phyloP scores from a whole-genome alignment of 306 rosid genomes.

The Prosopis cineraria region DNA sequence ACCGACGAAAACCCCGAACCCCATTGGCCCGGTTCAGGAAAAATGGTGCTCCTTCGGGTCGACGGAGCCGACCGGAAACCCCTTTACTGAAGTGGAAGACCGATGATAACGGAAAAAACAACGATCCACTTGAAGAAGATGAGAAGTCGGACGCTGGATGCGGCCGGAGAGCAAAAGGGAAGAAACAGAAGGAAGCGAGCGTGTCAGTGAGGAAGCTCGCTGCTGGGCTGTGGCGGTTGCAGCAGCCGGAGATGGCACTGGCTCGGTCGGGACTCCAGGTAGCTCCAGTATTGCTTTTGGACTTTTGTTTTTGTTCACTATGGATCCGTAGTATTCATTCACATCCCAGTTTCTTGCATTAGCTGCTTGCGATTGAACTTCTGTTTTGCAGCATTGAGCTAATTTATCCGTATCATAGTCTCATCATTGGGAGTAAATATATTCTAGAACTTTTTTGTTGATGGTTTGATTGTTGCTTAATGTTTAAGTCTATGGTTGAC shows the following conservation, averaged over 20 bases:
- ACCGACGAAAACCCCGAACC: conserved; percentile 41
- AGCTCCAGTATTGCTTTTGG: background rate
- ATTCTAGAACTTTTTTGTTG: conserved; percentile 3
- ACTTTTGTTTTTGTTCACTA: background rate
- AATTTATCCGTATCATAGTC: conserved; percentile 19
- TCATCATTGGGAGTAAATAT: conserved; percentile 21
- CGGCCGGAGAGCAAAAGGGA: conserved; percentile 44
- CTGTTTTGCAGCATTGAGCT: conserved; percentile 34
- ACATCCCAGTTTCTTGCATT: conserved; percentile 28
- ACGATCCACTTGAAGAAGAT: conserved; percentile 43
- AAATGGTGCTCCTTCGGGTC: conserved; percentile 42
- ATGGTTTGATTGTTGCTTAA: conserved; percentile 34
- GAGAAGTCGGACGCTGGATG: conserved; percentile 35
- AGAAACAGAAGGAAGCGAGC: conserved; percentile 39
- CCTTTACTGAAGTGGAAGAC: conserved; percentile 77
- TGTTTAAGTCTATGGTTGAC: conserved; percentile 43
- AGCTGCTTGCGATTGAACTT: conserved; percentile 21
- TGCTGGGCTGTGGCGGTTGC: conserved; percentile 84
- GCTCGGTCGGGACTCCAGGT: conserved; percentile 35
- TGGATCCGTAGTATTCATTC: conserved; percentile 37
- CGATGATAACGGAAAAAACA: conserved; percentile 22
- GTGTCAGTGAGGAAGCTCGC: conserved; percentile 90
- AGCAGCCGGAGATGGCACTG: conserved; percentile 55
- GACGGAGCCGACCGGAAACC: conserved; percentile 80
- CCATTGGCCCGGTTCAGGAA: conserved; percentile 46